Conservation (phyloP, 129 eudicot species). For the Lactuca saligna region DNA sequence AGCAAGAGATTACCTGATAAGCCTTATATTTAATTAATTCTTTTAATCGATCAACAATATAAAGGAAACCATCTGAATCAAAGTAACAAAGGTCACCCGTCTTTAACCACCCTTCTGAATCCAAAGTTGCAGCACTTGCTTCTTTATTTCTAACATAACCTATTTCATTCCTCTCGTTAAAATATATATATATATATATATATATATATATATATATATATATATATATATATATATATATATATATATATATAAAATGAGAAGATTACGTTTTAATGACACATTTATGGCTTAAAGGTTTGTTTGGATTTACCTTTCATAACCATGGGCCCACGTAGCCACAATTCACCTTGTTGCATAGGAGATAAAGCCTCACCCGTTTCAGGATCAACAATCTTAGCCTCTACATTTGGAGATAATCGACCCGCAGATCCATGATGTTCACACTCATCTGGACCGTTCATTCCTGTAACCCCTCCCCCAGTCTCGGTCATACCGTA, state of each 20-base stretch:
- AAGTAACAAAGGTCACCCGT: conserved; percentile 91
- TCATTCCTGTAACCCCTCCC: conserved; percentile 61
- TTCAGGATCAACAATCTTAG: conserved; percentile 84
- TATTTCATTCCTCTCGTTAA: conserved; percentile 27
- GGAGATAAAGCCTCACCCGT: conserved; percentile 77
- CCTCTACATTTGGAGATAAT: conserved; percentile 54
- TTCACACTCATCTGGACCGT: conserved; percentile 54
- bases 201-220: too few relatives aligned
- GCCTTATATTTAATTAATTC: conserved; percentile 90
- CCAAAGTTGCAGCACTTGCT: conserved; percentile 75
- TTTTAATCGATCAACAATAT: conserved; percentile 76
- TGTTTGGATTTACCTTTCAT: conserved; percentile 69
- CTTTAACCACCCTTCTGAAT: conserved; percentile 86
- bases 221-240: too few relatives aligned
- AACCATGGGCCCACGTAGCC: conserved; percentile 80
- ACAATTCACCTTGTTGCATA: conserved; percentile 74
- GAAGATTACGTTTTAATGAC: neutral
- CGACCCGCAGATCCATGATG: conserved; percentile 82
- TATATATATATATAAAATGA: too few relatives aligned
- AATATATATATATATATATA: too few relatives aligned
- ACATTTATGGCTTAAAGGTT: neutral
- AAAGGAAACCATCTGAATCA: conserved; percentile 76
- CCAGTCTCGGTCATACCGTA: conserved; percentile 89
- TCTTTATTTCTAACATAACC: conserved; percentile 78
- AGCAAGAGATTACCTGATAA: conserved; percentile 62